These are phyloP conservation scores for Iris pallida DNA, from an alignment of 116 monocot species.

Conservation along the genomic window DNA sequence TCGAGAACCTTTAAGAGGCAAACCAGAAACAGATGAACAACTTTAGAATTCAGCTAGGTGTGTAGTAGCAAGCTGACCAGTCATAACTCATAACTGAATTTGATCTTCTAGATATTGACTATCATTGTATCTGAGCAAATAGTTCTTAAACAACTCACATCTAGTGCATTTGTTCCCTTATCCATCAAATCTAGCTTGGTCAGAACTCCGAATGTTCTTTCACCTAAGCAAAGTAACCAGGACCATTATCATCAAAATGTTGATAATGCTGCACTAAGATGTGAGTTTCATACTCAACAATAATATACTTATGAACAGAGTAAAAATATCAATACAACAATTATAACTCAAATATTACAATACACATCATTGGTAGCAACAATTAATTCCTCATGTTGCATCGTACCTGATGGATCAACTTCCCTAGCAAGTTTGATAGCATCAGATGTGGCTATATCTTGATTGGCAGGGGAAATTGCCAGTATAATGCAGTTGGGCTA, in stretches of 20 bases:
- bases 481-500: conserved; percentile 91
- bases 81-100: not conserved
- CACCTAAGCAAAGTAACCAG: conserved; percentile 24
- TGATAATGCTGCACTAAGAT: no score
- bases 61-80: not conserved
- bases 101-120: not conserved
- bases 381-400: not conserved
- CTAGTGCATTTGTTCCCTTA: conserved; percentile 76
- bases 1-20: conserved; percentile 49
- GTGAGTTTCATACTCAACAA: no score
- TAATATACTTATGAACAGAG: no score
- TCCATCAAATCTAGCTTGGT: conserved; percentile 82
- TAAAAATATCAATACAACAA: no score
- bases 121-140: not conserved
- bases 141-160: conserved; percentile 35
- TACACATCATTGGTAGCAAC: no score
- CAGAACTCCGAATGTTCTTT: conserved; percentile 75
- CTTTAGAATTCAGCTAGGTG: not conserved
- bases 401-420: conserved; percentile 86
- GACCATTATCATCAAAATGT: no score
- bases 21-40: not conserved
- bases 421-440: conserved; percentile 97
- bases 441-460: conserved; percentile 99
- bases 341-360: no score
- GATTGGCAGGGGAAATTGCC: conserved; percentile 97